Evolutionary conservation across 306 rosid species (phyloP).

Genomic region (Ochetophila trinervis): DNA sequence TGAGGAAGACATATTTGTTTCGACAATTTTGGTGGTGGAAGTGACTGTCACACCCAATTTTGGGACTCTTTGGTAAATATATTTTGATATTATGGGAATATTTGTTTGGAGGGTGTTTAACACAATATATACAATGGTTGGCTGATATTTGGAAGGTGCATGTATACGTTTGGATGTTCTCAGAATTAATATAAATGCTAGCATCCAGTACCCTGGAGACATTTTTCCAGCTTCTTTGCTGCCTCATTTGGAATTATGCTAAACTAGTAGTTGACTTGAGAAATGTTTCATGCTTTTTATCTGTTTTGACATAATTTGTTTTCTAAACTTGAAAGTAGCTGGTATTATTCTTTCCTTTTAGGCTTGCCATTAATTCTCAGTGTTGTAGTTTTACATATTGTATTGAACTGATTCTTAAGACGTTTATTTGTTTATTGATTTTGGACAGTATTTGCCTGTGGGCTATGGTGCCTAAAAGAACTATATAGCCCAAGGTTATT

Average conservation of each 20-base stretch:
- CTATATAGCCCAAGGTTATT: too few relatives aligned
- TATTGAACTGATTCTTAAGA: too few relatives aligned
- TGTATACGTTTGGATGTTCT: slow-evolving; percentile 33
- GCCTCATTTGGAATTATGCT: background rate
- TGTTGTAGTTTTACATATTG: background rate
- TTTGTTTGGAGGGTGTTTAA: slow-evolving; percentile 12
- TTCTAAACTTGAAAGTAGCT: slow-evolving; percentile 3
- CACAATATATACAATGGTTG: slow-evolving; percentile 25
- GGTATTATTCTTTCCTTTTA: slow-evolving; percentile 1
- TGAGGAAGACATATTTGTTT: slow-evolving; percentile 67
- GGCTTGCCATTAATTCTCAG: background rate
- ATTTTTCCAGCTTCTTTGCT: slow-evolving; percentile 6
- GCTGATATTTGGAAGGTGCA: slow-evolving; percentile 23
- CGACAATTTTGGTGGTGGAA: slow-evolving; percentile 81
- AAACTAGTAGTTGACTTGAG: slow-evolving; percentile 4
- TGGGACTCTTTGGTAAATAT: slow-evolving; percentile 34
- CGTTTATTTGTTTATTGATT: too few relatives aligned
- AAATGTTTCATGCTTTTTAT: slow-evolving; percentile 5
- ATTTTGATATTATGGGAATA: slow-evolving; percentile 14
- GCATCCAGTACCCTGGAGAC: slow-evolving; percentile 4
- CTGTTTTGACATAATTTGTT: background rate
- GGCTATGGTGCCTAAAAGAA: too few relatives aligned
- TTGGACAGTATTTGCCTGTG: too few relatives aligned
- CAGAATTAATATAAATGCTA: slow-evolving; percentile 12
- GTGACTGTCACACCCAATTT: slow-evolving; percentile 23